These are phyloP conservation scores for Aspergillus novoparasiticus DNA, from an alignment of 2,329 filamentous ascomycete species.

Conservation along the genomic window DNA sequence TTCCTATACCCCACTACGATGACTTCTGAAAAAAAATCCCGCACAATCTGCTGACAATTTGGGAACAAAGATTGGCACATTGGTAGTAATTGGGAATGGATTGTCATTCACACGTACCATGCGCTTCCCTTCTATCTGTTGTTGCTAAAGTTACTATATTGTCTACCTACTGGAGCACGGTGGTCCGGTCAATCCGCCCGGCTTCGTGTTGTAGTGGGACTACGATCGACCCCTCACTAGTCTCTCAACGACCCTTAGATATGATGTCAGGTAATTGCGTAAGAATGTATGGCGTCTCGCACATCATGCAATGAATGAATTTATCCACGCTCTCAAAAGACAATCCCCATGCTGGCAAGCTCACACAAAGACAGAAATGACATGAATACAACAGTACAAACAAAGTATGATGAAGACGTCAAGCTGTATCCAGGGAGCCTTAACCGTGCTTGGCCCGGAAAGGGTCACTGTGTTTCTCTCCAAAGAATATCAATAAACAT, in stretches of 20 bases:
- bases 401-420: neutral
- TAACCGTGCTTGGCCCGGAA: neutral
- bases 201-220: neutral
- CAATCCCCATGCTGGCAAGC: neutral
- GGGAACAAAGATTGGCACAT: no score
- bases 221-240: neutral
- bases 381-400: neutral
- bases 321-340: neutral
- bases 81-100: no score
- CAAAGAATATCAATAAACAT: constrained; percentile 2
- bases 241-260: neutral
- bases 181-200: neutral
- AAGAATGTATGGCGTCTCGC: neutral
- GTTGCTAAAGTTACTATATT: neutral
- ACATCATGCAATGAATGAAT: constrained; percentile 2
- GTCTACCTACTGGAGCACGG: neutral
- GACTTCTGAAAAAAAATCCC: neutral
- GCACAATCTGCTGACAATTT: neutral
- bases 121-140: neutral
- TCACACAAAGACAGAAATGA: neutral
- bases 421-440: neutral
- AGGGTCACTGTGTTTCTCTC: neutral
- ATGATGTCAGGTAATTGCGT: constrained; percentile 6
- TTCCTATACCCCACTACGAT: neutral
- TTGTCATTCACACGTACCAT: neutral